Evolutionary conservation across 345 rosid species (phyloP).

Genomic region (Litchi chinensis): DNA sequence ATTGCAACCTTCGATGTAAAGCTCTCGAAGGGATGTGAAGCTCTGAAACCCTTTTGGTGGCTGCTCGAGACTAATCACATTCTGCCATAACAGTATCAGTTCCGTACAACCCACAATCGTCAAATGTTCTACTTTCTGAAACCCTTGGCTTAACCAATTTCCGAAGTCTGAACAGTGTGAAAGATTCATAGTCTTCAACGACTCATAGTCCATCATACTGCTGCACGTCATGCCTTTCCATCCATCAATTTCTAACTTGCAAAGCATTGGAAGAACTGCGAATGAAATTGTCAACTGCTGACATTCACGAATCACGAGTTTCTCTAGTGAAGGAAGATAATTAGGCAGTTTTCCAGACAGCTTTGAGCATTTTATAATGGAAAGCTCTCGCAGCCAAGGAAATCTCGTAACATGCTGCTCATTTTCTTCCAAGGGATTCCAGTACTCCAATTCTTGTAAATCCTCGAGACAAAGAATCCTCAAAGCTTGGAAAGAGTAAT

Average conservation of each 20-base stretch:
- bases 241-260: not conserved
- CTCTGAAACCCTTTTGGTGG: not conserved
- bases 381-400: not conserved
- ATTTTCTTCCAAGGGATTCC: not conserved
- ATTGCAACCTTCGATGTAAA: not conserved
- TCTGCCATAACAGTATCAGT: conserved; percentile 2
- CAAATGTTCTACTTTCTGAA: not conserved
- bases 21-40: not conserved
- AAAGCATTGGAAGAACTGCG: not conserved
- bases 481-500: not conserved
- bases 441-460: not conserved
- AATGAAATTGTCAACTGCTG: not conserved
- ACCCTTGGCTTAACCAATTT: not conserved
- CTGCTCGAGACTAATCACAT: not conserved
- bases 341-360: not conserved
- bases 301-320: not conserved
- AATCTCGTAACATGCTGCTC: not conserved
- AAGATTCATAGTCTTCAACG: not conserved
- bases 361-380: not conserved
- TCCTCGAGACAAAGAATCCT: conserved; percentile 3
- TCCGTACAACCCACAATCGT: not conserved
- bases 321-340: conserved; percentile 2
- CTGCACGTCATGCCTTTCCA: not conserved
- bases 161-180: not conserved
- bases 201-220: not conserved